These are phyloP conservation scores for Iris pallida DNA, from an alignment of 116 monocot genomes.

Conservation along the genomic window DNA sequence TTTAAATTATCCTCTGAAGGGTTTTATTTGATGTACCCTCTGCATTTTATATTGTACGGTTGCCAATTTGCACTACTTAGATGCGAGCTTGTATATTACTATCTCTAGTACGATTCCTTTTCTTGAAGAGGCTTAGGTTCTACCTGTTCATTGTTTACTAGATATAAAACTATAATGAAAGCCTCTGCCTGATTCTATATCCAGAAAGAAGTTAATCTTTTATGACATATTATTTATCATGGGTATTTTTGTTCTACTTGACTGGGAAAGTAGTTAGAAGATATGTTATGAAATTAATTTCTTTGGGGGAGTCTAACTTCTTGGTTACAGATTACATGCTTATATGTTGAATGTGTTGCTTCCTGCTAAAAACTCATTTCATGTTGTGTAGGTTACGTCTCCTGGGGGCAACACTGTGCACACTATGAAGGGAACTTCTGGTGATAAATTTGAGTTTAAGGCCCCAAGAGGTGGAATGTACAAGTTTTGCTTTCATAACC, in stretches of 20 bases:
- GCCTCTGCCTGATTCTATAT: no score
- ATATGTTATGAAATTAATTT: not conserved
- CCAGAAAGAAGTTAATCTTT: no score
- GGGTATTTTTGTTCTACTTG: not conserved
- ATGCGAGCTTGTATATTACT: no score
- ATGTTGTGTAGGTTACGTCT: conserved; percentile 66
- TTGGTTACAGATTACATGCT: not conserved
- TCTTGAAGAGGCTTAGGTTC: no score
- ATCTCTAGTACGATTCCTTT: no score
- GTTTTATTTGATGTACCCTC: no score
- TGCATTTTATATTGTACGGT: no score
- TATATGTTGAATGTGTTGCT: not conserved
- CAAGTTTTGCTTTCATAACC: conserved; percentile 93
- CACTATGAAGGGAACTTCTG: conserved; percentile 68
- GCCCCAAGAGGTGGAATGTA: conserved; percentile 85
- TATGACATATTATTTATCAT: not conserved
- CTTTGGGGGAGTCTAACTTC: not conserved
- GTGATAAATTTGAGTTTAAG: conserved; percentile 87
- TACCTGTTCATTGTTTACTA: no score
- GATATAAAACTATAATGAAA: no score
- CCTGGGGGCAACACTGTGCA: conserved; percentile 64
- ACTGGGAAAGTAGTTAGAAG: not conserved
- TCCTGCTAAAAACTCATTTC: not conserved
- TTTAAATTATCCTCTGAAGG: no score
- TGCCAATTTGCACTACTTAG: no score